Percentiles rank a stretch among this genome's conserved stretches.
Conservation (phyloP, 352 stramenopile species). For the Globisporangium yorkense region DNA sequence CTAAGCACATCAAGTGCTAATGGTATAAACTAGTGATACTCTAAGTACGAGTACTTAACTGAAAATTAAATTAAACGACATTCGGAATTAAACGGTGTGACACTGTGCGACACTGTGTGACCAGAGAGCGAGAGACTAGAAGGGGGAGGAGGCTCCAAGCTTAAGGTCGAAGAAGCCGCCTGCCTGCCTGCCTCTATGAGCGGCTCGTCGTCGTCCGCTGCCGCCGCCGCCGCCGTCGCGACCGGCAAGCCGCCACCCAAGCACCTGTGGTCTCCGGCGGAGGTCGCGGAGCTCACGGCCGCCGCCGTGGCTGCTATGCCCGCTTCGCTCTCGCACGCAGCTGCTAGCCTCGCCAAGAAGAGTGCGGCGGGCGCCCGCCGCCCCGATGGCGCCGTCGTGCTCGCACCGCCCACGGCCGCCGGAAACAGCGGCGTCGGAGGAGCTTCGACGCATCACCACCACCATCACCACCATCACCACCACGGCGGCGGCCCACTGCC, state of each 20-base stretch:
- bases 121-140: too few relatives aligned
- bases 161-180: too few relatives aligned
- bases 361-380: conserved; percentile 55
- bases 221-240: neutral
- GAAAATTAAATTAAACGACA: too few relatives aligned
- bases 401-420: neutral
- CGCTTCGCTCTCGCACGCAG: conserved; percentile 47
- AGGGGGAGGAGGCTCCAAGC: too few relatives aligned
- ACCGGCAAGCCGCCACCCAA: conserved; percentile 37
- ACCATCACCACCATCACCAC: conserved; percentile 44
- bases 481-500: conserved; percentile 16
- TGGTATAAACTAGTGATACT: too few relatives aligned
- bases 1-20: too few relatives aligned
- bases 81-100: too few relatives aligned
- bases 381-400: conserved; percentile 52
- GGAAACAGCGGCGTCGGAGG: neutral
- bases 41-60: too few relatives aligned
- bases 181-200: conserved; percentile 24
- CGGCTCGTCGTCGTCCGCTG: conserved; percentile 13
- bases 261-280: conserved; percentile 63
- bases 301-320: conserved; percentile 63
- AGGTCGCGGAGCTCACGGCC: conserved; percentile 73
- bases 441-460: conserved; percentile 10
- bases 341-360: conserved; percentile 31
- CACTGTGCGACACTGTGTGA: too few relatives aligned